Evolutionary conservation across 495 filamentous ascomycete genomes (phyloP).

Genomic region (Echria macrotheca): DNA sequence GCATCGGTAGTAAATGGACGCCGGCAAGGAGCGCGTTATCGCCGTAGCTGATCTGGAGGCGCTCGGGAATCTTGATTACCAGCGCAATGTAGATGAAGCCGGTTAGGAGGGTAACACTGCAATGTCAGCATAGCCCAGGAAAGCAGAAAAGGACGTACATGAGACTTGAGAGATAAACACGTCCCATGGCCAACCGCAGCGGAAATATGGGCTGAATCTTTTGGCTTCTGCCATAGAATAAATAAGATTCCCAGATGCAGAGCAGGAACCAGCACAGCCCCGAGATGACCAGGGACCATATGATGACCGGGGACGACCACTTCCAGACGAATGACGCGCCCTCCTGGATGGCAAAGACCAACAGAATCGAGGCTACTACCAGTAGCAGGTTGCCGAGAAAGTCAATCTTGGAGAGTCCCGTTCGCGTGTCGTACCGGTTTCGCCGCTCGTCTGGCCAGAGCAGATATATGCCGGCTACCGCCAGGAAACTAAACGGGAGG

Average conservation of each 20-base stretch:
- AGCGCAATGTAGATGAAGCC: constrained; percentile 54
- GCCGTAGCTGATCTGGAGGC: constrained; percentile 53
- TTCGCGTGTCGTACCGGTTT: constrained; percentile 18
- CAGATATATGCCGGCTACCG: constrained; percentile 53
- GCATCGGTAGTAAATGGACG: constrained; percentile 53
- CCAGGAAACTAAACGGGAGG: constrained; percentile 52
- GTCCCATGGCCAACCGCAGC: constrained; percentile 30
- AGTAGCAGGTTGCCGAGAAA: constrained; percentile 52
- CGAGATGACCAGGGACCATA: constrained; percentile 38
- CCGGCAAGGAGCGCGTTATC: constrained; percentile 48
- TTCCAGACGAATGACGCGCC: constrained; percentile 41
- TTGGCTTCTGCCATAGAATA: constrained; percentile 24
- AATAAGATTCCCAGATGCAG: constrained; percentile 39
- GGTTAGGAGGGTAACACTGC: constrained; percentile 42
- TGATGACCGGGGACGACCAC: constrained; percentile 42
- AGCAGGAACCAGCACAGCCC: constrained; percentile 44
- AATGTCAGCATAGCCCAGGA: constrained; percentile 27
- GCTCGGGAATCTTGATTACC: constrained; percentile 55
- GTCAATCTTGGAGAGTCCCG: constrained; percentile 43
- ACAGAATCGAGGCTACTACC: constrained; percentile 48
- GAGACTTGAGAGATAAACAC: constrained; percentile 36
- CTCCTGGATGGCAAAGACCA: constrained; percentile 56
- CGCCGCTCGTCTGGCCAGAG: constrained; percentile 38
- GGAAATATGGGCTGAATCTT: constrained; percentile 39
- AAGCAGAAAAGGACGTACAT: constrained; percentile 33